A percentile compares a stretch with the other conserved stretches of the same genome.
phyloP scores from a whole-genome alignment of 2,329 filamentous ascomycete species.

The Aureobasidium leucospermi region DNA sequence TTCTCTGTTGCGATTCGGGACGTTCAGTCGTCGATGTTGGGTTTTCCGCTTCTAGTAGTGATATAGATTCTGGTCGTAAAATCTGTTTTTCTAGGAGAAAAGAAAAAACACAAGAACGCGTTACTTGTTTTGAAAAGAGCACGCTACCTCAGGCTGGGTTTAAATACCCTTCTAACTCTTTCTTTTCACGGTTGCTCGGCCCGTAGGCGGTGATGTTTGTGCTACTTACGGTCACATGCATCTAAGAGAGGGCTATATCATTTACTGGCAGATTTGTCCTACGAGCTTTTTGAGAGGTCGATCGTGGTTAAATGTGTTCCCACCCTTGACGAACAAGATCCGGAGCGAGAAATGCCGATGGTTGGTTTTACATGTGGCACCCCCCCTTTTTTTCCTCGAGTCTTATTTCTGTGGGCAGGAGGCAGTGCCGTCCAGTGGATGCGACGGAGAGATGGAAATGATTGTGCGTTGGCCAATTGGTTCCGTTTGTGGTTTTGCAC shows the following conservation, averaged over 20 bases:
- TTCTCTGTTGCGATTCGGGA: background rate
- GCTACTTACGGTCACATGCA: background rate
- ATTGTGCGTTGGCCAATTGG: background rate
- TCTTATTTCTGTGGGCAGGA: no score
- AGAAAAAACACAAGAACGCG: background rate
- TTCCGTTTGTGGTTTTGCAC: background rate
- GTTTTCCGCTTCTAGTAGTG: background rate
- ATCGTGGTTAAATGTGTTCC: no score
- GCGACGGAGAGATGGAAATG: no score
- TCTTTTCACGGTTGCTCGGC: background rate
- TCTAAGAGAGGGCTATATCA: background rate
- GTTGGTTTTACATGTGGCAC: slow-evolving; percentile 4
- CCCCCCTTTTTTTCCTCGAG: no score
- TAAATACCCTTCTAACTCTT: background rate
- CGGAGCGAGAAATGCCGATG: background rate
- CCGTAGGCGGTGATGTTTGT: background rate
- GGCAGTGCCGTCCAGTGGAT: no score
- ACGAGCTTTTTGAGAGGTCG: background rate
- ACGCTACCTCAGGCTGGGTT: background rate
- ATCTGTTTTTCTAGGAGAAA: no score
- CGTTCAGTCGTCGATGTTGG: background rate
- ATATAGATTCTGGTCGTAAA: background rate
- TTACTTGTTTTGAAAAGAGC: background rate
- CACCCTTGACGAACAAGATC: background rate
- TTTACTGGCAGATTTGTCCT: background rate